Base-by-base conservation (phyloP, 768 basidiomycete species). In the Exsudoporus frostii region DNA sequence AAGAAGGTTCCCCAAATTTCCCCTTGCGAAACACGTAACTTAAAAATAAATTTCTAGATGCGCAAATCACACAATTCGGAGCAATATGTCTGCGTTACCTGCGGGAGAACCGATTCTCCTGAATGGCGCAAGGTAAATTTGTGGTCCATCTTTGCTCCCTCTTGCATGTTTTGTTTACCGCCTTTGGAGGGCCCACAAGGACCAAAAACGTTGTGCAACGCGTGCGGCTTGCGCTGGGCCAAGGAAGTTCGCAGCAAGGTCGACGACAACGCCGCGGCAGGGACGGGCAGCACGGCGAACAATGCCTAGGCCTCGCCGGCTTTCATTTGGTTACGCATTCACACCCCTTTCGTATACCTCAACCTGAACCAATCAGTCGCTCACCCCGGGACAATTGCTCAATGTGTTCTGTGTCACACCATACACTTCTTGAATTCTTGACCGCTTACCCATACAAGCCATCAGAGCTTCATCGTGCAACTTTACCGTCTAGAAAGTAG, bases 201-300 rank as follows among this genome's bases (percentile, higher is more conserved):
- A 33, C 93, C 96, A 1, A 99, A 98, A 74, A 97, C 96, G n/a
- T 73, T 98, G 5, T 98, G 96, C 76, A 97, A 98, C 70, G 94
- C 94, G 2, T 97, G 96, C 59, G 95, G 95, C 24, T 73, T 98
- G 37, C 80, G 94, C 49, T 96, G 92, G 91, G 94, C 94, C 27
- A 96, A 97, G 73, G 73, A 81, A 55, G 72, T 78, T 36, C 80
- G 81, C 59, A 79, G 65, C 57, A 70, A 70, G 56, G 68, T 66
- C 50, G 73, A 76, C 56, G 69, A 71, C 14, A 61, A 66, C 44
- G 48, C 68, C 45, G 61, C 60, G 17, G 62, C 60, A 36, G 64
- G 62, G 40, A 48, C 58, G 48, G 63, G 58, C 29, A 54, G 33
- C 61, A 47, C 66, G 29, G 56, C 48, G 33, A 62, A 57, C 40